Evolutionary conservation across 768 basidiomycete species (phyloP).

Genomic region (Serendipita sp.): DNA sequence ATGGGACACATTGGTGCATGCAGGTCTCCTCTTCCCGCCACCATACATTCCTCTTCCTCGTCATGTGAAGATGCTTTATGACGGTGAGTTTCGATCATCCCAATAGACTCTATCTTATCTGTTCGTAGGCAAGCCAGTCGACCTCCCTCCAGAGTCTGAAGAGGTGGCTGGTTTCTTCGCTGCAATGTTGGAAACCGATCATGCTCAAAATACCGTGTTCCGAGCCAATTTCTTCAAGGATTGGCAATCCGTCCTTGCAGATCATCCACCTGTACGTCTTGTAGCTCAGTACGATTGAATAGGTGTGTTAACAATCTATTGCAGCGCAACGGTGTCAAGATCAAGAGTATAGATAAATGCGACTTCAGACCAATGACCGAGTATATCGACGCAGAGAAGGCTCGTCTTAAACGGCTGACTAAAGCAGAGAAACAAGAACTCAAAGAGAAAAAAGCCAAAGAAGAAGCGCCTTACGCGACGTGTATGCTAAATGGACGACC

Average conservation of each 20-base stretch:
- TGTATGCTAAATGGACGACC: conserved; percentile 91
- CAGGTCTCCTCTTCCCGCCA: conserved; percentile 89
- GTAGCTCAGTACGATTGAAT: conserved; percentile 4
- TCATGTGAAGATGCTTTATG: conserved; percentile 84
- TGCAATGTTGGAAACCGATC: conserved; percentile 81
- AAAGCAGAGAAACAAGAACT: conserved; percentile 78
- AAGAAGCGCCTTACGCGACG: conserved; percentile 68
- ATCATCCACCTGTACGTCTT: conserved; percentile 63
- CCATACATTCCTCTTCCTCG: conserved; percentile 76
- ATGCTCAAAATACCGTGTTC: conserved; percentile 75
- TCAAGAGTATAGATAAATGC: conserved; percentile 61
- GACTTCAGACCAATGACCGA: conserved; percentile 94
- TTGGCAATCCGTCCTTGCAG: conserved; percentile 59
- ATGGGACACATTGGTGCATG: conserved; percentile 92
- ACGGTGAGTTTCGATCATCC: conserved; percentile 37
- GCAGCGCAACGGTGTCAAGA: conserved; percentile 56
- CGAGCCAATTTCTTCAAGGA: conserved; percentile 94
- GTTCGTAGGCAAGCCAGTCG: conserved; percentile 50
- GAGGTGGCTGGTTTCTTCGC: conserved; percentile 96
- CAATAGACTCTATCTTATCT: conserved; percentile 6
- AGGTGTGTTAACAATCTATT: not conserved
- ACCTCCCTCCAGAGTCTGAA: conserved; percentile 73
- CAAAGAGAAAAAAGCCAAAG: conserved; percentile 69
- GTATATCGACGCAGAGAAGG: conserved; percentile 81
- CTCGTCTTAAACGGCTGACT: conserved; percentile 77